phyloP scores from a whole-genome alignment of 129 eudicot genomes.

The Erigeron canadensis region DNA sequence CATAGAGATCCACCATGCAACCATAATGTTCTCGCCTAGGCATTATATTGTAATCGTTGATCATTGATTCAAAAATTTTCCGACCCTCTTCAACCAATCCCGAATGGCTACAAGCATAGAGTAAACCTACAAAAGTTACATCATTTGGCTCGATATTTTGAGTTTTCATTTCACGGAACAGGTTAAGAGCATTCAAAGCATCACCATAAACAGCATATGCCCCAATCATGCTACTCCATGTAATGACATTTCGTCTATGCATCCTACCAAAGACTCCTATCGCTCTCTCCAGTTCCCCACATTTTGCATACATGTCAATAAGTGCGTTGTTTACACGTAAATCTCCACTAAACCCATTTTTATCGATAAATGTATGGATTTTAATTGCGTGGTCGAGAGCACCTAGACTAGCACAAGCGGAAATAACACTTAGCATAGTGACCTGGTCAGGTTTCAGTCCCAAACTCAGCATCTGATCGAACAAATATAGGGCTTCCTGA shows the following conservation, averaged over 20 bases:
- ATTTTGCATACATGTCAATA: conserved; percentile 81
- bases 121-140: conserved; percentile 66
- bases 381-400: conserved; percentile 56
- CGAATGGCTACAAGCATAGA: conserved; percentile 78
- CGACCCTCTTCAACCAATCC: conserved; percentile 69
- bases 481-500: conserved; percentile 61
- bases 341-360: conserved; percentile 45
- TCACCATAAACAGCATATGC: conserved; percentile 77
- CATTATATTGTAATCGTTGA: conserved; percentile 48
- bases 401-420: conserved; percentile 77
- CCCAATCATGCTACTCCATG: conserved; percentile 74
- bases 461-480: conserved; percentile 43
- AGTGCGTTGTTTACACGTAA: conserved; percentile 67
- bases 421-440: conserved; percentile 72
- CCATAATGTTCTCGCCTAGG: conserved; percentile 75
- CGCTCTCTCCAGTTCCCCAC: conserved; percentile 69
- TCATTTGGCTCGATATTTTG: conserved; percentile 61
- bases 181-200: conserved; percentile 46
- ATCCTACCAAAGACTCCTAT: conserved; percentile 43
- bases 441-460: conserved; percentile 72
- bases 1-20: conserved; percentile 79
- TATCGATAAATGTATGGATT: conserved; percentile 43
- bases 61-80: conserved; percentile 54
- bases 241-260: conserved; percentile 53
- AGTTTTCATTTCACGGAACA: conserved; percentile 55